Base-by-base conservation (phyloP, 257 asterid species). In the Perilla frutescens region DNA sequence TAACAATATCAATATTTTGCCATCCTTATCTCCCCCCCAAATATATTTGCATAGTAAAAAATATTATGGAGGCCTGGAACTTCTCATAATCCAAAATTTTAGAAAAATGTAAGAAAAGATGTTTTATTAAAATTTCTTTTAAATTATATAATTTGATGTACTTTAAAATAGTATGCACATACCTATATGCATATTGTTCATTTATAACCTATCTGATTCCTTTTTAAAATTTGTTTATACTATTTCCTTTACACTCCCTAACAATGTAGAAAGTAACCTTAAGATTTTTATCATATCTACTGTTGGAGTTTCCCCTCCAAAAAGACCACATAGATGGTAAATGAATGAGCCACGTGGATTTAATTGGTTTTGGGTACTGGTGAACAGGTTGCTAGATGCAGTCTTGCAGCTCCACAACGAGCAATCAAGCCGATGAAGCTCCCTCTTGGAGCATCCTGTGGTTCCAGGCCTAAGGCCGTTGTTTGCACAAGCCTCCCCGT, bases 331-430 rank as follows among this genome's bases (percentile, higher is more conserved):
- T 44, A 31, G 26, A 20, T 26, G 8, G n/a, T 54, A 15, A 44
- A 48, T 64, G 40, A 50, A 47, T 53, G 37, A 34, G 37, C 37
- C 44, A 8, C 34, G 48, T 67, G 44, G 13, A 62, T 71, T 71
- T 76, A 66, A 54, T 53, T 71, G 62, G 79, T 79, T 78, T 60
- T 80, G 69, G 69, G 82, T 74, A 66, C 71, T 88, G 85, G 81
- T 82, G 79, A 74, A 78, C 93, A 90, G 98, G 98, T 75, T 68
- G 79, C 85, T 78, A 84, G 78, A 82, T 90, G 95, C 80, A 65
- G 71, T 64, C 86, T 92, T 81, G 86, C 82, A 68, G 83, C 83
- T 79, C 81, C 88, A 60, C 82, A 75, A 76, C 83, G 86, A 65
- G 72, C 78, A 77, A 81, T 85, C 76, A 86, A 78, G 87, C 82